Conservation (phyloP, 1,139 yeast species). For the Lodderomyces margitis region DNA sequence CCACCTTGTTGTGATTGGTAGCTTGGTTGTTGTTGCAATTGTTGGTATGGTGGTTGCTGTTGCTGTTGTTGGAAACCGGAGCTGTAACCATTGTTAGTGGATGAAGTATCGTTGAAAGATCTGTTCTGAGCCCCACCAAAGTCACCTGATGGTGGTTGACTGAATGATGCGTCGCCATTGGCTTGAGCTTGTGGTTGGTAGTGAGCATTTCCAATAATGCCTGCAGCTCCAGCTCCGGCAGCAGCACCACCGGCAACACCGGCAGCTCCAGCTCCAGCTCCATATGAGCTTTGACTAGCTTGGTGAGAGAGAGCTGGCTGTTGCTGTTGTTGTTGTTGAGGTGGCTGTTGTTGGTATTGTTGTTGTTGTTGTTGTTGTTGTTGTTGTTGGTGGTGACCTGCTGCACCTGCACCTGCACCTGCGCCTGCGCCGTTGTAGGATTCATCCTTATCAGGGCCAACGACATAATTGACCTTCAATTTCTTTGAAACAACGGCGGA, state of each 20-base stretch:
- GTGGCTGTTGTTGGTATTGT: slow-evolving; percentile 6
- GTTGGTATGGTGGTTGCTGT: slow-evolving; percentile 13
- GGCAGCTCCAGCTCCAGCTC: slow-evolving; percentile 5
- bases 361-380: slow-evolving; percentile 8
- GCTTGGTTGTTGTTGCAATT: slow-evolving; percentile 10
- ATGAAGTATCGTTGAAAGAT: slow-evolving; percentile 14
- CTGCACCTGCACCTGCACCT: slow-evolving; percentile 10
- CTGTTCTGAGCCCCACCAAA: slow-evolving; percentile 8
- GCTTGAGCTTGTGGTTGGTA: slow-evolving; percentile 9
- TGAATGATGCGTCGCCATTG: slow-evolving; percentile 11
- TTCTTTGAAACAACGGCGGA: slow-evolving; percentile 65
- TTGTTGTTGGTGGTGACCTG: slow-evolving; percentile 7
- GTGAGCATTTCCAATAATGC: slow-evolving; percentile 15
- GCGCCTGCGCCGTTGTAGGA: slow-evolving; percentile 15
- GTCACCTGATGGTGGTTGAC: slow-evolving; percentile 4
- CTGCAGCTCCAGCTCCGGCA: slow-evolving; percentile 12
- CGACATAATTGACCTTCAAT: slow-evolving; percentile 69
- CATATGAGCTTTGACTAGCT: slow-evolving; percentile 4
- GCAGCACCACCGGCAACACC: slow-evolving; percentile 6
- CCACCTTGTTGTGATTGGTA: slow-evolving; percentile 8
- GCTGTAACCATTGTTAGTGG: slow-evolving; percentile 12
- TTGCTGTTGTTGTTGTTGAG: slow-evolving; percentile 6
- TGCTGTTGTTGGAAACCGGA: slow-evolving; percentile 9
- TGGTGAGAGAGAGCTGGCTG: slow-evolving; percentile 5
- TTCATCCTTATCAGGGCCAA: slow-evolving; percentile 24